These are phyloP conservation scores for Nepenthes alata DNA, from an alignment of 179 eudicot species.

Conservation along the genomic window DNA sequence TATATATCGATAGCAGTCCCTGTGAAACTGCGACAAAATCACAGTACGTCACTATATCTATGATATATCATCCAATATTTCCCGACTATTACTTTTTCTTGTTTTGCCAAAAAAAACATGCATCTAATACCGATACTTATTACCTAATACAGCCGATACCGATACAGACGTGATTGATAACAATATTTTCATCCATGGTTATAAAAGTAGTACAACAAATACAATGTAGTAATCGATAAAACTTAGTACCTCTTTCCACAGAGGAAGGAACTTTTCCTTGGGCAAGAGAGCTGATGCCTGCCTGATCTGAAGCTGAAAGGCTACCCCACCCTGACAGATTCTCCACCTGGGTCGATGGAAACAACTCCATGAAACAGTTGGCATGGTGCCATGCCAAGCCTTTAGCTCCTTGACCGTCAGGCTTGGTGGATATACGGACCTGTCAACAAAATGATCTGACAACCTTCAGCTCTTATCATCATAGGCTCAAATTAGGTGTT, in stretches of 20 bases:
- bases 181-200: too few relatives aligned
- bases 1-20: too few relatives aligned
- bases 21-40: too few relatives aligned
- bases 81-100: too few relatives aligned
- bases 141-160: too few relatives aligned
- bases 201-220: background rate
- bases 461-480: background rate
- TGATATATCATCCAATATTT: too few relatives aligned
- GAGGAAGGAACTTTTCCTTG: conserved; percentile 47
- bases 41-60: too few relatives aligned
- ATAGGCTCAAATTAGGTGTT: background rate
- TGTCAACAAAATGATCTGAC: conserved; percentile 14
- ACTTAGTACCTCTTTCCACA: conserved; percentile 20
- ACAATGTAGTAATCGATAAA: background rate
- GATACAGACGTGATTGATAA: too few relatives aligned
- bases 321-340: conserved; percentile 65
- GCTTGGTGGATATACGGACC: conserved; percentile 81
- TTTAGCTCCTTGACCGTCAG: conserved; percentile 60
- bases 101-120: too few relatives aligned
- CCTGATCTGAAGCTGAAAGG: conserved; percentile 61
- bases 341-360: conserved; percentile 41
- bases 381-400: conserved; percentile 89
- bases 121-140: too few relatives aligned
- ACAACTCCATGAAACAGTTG: conserved; percentile 50
- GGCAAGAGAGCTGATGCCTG: conserved; percentile 33